Base-by-base conservation (phyloP, 192 early-diverging fungal genomes). In the Phlyctochytrium arcticum region DNA sequence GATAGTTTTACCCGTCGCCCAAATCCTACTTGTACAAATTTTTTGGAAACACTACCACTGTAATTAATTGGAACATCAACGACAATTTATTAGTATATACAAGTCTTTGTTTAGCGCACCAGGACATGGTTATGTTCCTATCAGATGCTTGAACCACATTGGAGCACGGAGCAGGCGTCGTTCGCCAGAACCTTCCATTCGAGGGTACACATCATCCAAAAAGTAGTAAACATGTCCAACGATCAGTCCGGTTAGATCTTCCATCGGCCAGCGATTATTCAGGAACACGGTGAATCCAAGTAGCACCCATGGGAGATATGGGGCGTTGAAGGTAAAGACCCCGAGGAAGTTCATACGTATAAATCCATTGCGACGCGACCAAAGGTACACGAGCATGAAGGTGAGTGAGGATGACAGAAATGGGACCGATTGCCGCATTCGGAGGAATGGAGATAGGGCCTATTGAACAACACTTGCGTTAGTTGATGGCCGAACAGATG, bases 141-240 rank as follows among this genome's bases (percentile, higher is more conserved):
- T 39, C 21, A 57, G 5, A 2, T 23, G 17, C 35, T 48, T 68
- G 10, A 68, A 8, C 27, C 36, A 21, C 48, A 50, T 48, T 5
- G 66, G 66, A 8, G 66, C 57, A 9, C 57, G n/a, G 12, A 68
- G 34, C 5, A 60, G 12, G 27, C 57, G 44, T 36, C 66, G 30
- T 1, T 32, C 54, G 8, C 23, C 21, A 0, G 57, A 26, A 10
- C 47, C 68, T 6, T 63, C 71, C 47, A 76, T 67, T 12, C 63
- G 9, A 7, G 94, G 94, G 89, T 92, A 99, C 15, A 96, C 91
- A 60, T 98, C 95, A 51, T 92, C 91, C 27, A 96, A 79, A 65
- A 92, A 99, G 71, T 93, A 99, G 58, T 97, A 95, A 15, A 95
- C 70, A 77, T 99, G 97, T 4, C 94, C 95, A 5, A 93, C 85